phyloP scores from a whole-genome alignment of 352 stramenopile genomes.

The Globisporangium cystogenes region DNA sequence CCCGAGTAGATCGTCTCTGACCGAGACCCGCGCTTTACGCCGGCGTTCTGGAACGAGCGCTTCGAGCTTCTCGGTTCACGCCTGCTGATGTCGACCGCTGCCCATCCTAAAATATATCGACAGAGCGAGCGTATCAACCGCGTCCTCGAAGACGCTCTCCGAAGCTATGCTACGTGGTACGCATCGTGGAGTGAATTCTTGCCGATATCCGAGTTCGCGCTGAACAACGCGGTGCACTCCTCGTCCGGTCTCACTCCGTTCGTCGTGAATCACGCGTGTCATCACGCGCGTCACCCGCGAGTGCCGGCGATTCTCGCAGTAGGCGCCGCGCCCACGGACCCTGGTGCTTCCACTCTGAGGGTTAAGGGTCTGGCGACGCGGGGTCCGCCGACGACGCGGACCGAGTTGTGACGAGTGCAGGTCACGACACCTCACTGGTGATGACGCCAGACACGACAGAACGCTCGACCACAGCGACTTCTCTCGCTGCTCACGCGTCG shows the following conservation, averaged over 20 bases:
- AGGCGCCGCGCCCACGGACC: neutral
- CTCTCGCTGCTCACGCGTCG: too few relatives aligned
- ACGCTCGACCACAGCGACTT: too few relatives aligned
- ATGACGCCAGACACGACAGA: too few relatives aligned
- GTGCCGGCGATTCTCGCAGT: constrained; percentile 10
- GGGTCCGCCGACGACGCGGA: too few relatives aligned
- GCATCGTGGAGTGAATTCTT: constrained; percentile 14
- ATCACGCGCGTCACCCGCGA: too few relatives aligned
- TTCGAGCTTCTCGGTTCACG: neutral
- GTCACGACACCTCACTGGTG: too few relatives aligned
- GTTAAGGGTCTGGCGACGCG: too few relatives aligned
- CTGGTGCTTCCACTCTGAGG: neutral
- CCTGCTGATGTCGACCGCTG: constrained; percentile 7
- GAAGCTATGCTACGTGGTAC: constrained; percentile 5
- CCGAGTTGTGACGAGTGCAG: too few relatives aligned
- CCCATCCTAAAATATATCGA: constrained; percentile 10
- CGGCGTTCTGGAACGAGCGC: neutral
- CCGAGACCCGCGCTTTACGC: constrained; percentile 9
- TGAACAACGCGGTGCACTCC: constrained; percentile 19
- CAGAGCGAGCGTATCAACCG: constrained; percentile 11
- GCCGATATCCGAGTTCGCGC: constrained; percentile 16
- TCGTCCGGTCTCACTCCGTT: constrained; percentile 20
- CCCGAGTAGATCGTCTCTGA: constrained; percentile 13
- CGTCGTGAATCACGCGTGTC: too few relatives aligned
- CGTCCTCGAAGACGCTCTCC: constrained; percentile 5